Evolutionary conservation across 257 asterid species (phyloP).

Genomic region (Osmanthus fragrans): DNA sequence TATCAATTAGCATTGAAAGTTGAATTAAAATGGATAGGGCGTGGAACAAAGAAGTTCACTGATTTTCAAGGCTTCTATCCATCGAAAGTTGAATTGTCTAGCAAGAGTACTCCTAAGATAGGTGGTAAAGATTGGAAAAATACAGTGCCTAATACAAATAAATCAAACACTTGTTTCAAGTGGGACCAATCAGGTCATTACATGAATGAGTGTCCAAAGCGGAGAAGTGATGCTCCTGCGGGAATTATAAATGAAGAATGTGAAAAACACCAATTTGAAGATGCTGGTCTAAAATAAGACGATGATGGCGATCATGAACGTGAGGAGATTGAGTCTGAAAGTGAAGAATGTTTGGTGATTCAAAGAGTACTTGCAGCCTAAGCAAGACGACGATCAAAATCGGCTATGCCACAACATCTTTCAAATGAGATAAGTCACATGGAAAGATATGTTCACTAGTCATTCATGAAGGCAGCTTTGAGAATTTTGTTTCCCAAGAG

Average conservation of each 20-base stretch:
- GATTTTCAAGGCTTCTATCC: not conserved
- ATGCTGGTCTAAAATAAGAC: not conserved
- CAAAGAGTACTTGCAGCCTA: conserved; percentile 1
- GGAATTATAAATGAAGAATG: not conserved
- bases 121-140: not conserved
- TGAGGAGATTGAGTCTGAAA: not conserved
- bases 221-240: not conserved
- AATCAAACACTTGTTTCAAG: not conserved
- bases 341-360: not conserved
- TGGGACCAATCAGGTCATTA: not conserved
- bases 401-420: not conserved
- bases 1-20: not conserved
- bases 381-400: not conserved
- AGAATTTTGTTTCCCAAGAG: conserved; percentile 5
- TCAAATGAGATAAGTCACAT: not conserved
- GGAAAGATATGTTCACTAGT: not conserved
- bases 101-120: not conserved
- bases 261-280: not conserved
- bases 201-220: not conserved
- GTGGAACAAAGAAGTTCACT: not conserved
- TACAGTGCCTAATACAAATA: not conserved
- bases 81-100: not conserved
- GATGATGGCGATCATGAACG: not conserved
- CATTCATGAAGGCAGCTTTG: not conserved
- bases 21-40: not conserved